Conservation (phyloP, 306 rosid species). For the Citrullus mucosospermus region DNA sequence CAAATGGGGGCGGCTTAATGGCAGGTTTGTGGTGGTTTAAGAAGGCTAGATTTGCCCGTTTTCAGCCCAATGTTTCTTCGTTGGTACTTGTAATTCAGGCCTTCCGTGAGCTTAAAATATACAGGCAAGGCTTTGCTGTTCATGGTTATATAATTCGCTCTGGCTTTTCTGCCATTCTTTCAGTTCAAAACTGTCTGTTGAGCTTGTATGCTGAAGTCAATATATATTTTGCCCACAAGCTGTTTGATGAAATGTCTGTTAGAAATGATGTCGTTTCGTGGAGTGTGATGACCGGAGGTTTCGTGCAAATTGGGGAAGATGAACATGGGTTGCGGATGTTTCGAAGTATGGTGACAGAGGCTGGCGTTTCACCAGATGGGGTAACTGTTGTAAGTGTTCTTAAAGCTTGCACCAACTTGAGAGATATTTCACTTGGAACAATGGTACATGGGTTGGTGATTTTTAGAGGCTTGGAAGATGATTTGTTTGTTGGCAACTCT, state of each 20-base stretch:
- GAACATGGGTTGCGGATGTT: slow-evolving; percentile 20
- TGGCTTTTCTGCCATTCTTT: slow-evolving; percentile 13
- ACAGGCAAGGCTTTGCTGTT: slow-evolving; percentile 9
- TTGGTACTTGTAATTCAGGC: slow-evolving; percentile 37
- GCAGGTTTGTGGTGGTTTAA: slow-evolving; percentile 28
- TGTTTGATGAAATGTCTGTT: slow-evolving; percentile 34
- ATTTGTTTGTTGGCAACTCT: slow-evolving; percentile 32
- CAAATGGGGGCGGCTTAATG: slow-evolving; percentile 4
- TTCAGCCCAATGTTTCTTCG: slow-evolving; percentile 29
- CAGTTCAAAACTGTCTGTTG: slow-evolving; percentile 27
- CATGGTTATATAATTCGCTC: slow-evolving; percentile 19
- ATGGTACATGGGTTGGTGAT: slow-evolving; percentile 29
- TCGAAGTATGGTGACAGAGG: slow-evolving; percentile 19
- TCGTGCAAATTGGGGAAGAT: slow-evolving; percentile 19
- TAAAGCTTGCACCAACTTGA: slow-evolving; percentile 27
- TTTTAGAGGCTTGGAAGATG: slow-evolving; percentile 27
- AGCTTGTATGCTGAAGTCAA: slow-evolving; percentile 17
- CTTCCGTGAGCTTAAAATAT: slow-evolving; percentile 13
- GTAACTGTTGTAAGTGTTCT: slow-evolving; percentile 27
- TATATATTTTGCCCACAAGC: slow-evolving; percentile 14
- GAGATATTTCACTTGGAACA: slow-evolving; percentile 15
- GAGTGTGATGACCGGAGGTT: slow-evolving; percentile 36
- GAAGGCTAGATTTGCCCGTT: slow-evolving; percentile 16
- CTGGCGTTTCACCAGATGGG: slow-evolving; percentile 24
- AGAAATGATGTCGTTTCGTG: slow-evolving; percentile 30